Percentiles rank a stretch among this genome's conserved stretches.
phyloP scores from a whole-genome alignment of 345 rosid species.

The Streptanthus diversifolius region DNA sequence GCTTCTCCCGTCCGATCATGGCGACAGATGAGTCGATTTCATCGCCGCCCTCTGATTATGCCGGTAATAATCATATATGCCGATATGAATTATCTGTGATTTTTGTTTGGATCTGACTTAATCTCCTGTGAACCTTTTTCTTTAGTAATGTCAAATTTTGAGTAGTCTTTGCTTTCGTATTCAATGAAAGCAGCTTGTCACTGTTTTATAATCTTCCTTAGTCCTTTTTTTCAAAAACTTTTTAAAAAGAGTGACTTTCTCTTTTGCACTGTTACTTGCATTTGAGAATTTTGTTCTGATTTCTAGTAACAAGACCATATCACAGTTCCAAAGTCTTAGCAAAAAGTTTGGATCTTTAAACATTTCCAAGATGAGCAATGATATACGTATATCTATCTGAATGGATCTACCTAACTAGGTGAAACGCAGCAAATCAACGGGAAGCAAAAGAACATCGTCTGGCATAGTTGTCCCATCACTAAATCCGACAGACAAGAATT shows the following conservation, averaged over 20 bases:
- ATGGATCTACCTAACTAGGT: slow-evolving; percentile 39
- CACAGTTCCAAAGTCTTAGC: neutral
- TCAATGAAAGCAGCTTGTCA: neutral
- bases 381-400: neutral
- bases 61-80: neutral
- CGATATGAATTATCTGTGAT: neutral
- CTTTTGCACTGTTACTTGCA: neutral
- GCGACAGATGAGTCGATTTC: slow-evolving; percentile 47
- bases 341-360: neutral
- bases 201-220: neutral
- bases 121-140: neutral
- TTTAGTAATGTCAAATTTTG: neutral
- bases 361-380: neutral
- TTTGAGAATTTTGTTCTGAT: no score
- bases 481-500: slow-evolving; percentile 54
- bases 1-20: slow-evolving; percentile 36
- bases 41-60: slow-evolving; percentile 26
- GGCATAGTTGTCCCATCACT: slow-evolving; percentile 61
- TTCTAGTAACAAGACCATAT: neutral
- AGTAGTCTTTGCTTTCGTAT: neutral
- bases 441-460: slow-evolving; percentile 57
- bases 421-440: slow-evolving; percentile 40
- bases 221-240: no score
- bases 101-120: neutral
- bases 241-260: no score